These are phyloP conservation scores for Xerophyta viscosa DNA, from an alignment of 106 monocot genomes.

Conservation along the genomic window DNA sequence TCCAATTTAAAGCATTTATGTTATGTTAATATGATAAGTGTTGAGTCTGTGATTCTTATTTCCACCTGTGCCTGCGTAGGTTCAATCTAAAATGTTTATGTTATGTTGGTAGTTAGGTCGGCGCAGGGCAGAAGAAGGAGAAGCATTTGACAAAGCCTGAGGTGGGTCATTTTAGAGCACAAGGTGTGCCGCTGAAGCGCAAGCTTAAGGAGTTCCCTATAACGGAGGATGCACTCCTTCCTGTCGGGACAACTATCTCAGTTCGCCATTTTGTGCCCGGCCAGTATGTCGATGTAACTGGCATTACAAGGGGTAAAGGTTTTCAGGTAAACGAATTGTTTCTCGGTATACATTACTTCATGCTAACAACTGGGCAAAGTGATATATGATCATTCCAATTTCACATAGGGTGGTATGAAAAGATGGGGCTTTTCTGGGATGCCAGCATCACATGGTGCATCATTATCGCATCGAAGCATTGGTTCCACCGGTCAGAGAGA, in stretches of 20 bases:
- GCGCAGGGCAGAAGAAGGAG: conserved; percentile 91
- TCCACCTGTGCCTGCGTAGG: too few species aligned
- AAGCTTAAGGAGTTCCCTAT: conserved; percentile 93
- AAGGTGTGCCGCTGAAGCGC: conserved; percentile 83
- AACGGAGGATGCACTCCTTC: conserved; percentile 93
- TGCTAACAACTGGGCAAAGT: too few species aligned
- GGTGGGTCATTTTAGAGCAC: conserved; percentile 84
- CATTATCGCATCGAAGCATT: conserved; percentile 53
- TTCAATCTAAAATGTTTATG: too few species aligned
- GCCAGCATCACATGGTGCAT: conserved; percentile 75
- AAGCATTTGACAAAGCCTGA: conserved; percentile 91
- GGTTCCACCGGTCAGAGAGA: conserved; percentile 83
- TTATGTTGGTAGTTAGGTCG: conserved; percentile 51
- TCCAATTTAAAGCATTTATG: too few species aligned
- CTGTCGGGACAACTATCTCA: conserved; percentile 78
- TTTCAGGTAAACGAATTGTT: conserved; percentile 52
- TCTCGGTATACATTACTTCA: too few species aligned
- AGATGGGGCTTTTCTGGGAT: conserved; percentile 49
- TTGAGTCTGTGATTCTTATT: too few species aligned
- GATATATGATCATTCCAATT: too few species aligned
- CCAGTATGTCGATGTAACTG: conserved; percentile 84
- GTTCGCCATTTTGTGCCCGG: conserved; percentile 95
- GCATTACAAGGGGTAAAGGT: conserved; percentile 92
- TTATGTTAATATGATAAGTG: too few species aligned
- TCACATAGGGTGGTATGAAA: conserved; percentile 66